A percentile compares a stretch with the other conserved stretches of the same genome.
phyloP scores from a whole-genome alignment of 164 flowering plant genomes.

The Paratinospora sagittata region DNA sequence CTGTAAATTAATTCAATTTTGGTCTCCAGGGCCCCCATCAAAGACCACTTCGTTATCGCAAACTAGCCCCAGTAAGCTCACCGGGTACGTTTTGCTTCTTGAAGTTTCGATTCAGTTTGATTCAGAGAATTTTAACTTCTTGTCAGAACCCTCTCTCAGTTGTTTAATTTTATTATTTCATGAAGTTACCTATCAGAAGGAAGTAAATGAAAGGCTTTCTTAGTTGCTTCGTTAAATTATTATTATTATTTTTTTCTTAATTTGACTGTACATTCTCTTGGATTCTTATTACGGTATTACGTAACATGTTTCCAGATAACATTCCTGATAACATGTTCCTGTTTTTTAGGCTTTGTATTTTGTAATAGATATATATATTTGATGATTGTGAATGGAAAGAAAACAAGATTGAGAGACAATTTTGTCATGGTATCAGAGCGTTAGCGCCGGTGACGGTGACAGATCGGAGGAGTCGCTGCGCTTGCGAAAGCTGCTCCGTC shows the following conservation, averaged over 20 bases:
- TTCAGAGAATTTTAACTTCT: background rate
- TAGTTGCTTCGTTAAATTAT: background rate
- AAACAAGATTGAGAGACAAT: no score
- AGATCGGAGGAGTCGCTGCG: no score
- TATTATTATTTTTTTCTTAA: background rate
- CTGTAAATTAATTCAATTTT: background rate
- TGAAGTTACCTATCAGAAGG: background rate
- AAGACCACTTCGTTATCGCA: constrained; percentile 29
- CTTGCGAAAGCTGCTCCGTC: no score
- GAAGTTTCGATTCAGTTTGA: constrained; percentile 1
- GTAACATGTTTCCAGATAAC: no score
- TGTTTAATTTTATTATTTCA: background rate
- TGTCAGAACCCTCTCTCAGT: background rate
- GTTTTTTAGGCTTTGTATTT: no score
- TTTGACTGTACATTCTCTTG: background rate
- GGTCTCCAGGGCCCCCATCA: constrained; percentile 39
- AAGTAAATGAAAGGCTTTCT: no score
- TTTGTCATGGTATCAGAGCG: no score
- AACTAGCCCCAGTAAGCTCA: constrained; percentile 22
- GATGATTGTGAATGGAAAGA: no score
- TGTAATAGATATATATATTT: no score
- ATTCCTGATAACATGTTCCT: no score
- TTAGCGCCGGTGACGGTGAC: no score
- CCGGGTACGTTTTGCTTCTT: constrained; percentile 28
- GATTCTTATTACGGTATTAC: no score